Evolutionary conservation across 1,139 yeast species (phyloP).

Genomic region (Torulaspora globosa): DNA sequence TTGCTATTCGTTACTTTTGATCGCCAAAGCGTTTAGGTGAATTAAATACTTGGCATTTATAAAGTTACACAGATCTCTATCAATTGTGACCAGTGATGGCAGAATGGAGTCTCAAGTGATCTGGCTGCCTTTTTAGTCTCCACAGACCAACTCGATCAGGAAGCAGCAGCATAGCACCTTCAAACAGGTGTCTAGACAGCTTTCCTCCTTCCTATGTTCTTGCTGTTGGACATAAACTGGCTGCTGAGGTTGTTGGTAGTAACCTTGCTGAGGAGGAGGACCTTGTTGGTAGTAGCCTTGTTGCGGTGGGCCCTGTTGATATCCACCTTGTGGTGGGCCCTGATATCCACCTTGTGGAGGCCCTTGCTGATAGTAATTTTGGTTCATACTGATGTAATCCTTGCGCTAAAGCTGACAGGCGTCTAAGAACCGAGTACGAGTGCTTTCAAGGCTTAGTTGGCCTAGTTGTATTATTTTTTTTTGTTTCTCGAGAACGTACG

Average conservation of each 20-base stretch:
- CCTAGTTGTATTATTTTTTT: background rate
- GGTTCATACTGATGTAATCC: slow-evolving; percentile 16
- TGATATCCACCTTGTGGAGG: slow-evolving; percentile 31
- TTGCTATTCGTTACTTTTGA: background rate
- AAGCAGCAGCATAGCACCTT: slow-evolving; percentile 42
- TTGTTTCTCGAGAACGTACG: background rate
- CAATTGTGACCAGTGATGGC: background rate
- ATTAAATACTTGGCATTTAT: background rate
- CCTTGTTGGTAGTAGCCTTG: slow-evolving; percentile 36
- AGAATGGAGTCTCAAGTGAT: too few relatives aligned
- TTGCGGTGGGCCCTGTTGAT: slow-evolving; percentile 27
- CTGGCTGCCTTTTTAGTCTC: slow-evolving; percentile 12
- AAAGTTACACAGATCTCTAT: background rate
- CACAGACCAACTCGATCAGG: slow-evolving; percentile 36
- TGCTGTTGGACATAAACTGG: slow-evolving; percentile 42
- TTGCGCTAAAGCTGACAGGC: background rate
- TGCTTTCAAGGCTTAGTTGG: too few relatives aligned
- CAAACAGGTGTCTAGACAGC: slow-evolving; percentile 40
- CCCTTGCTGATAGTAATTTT: slow-evolving; percentile 31
- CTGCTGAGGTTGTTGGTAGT: slow-evolving; percentile 38
- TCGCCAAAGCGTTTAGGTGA: background rate
- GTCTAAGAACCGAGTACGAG: too few relatives aligned
- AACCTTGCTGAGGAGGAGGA: slow-evolving; percentile 35
- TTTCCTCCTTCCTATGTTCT: slow-evolving; percentile 32
- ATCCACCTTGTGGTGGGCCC: slow-evolving; percentile 8